Evolutionary conservation across 2,329 filamentous ascomycete genomes (phyloP), one percentile per base, ranked within the genome.

Genomic region (Daldinia eschscholtzii): DNA sequence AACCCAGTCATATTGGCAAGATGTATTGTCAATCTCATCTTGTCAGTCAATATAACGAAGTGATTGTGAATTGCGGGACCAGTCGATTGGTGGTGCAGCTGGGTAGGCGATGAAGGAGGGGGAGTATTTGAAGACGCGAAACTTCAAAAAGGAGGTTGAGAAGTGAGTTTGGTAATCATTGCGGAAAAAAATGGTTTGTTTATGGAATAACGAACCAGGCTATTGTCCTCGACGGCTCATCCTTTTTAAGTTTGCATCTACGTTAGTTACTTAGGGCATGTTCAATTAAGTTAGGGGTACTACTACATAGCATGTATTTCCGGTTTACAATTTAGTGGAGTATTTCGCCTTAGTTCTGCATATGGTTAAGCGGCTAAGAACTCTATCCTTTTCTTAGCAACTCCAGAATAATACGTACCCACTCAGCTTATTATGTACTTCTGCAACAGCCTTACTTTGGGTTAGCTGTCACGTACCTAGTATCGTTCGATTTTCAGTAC

Each of bases 201-300:
- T n/a, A 28, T 12, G 15, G 44, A 44, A 56, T 55, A 57, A 33
- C 23, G 58, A 62, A 56, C 67, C 64, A 44, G 41, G 61, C 61
- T 70, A 67, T 70, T 70, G 60, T 67, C 15, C 35, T 66, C 60
- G 67, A 58, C 28, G 60, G 64, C 52, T 67, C 57, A 41, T 46
- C 33, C 52, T 57, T 41, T 66, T 70, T 64, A 53, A 65, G 33
- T 60, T 12, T 39, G 52, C 18, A 35, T 37, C 52, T 55, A 39
- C 20, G 33, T 6, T 35, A 35, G 33, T 35, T 35, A 6, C 33
- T 20, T 60, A 64, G 44, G 44, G 44, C 20, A 48, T 20, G 44
- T 28, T 26, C 20, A n/a, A 39, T 15, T 10, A 52, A 15, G 28
- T 12, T 33, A 52, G 46, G 46, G 46, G 26, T 57, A 39, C 35